Conservation (phyloP, 2,329 filamentous ascomycete genomes). For the Pseudocercospora eumusae region DNA sequence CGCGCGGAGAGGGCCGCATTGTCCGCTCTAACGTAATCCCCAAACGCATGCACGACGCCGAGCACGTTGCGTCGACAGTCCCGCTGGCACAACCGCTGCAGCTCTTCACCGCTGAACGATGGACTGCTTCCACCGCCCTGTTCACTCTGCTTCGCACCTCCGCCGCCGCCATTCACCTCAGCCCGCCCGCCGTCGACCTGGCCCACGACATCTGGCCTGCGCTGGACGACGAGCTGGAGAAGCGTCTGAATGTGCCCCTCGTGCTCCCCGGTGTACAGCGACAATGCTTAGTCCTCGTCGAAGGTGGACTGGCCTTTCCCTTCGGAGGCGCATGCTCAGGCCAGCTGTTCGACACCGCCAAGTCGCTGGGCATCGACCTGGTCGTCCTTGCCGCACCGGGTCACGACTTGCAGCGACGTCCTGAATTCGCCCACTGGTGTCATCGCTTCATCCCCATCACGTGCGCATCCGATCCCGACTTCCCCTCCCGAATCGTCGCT, state of each 20-base stretch:
- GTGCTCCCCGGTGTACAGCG: conserved; percentile 18
- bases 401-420: conserved; percentile 43
- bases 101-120: background rate
- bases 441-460: background rate
- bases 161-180: background rate
- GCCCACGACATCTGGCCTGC: background rate
- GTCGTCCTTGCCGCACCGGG: conserved; percentile 36
- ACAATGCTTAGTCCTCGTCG: background rate
- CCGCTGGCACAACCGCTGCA: background rate
- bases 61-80: background rate
- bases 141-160: background rate
- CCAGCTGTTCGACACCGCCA: conserved; percentile 32
- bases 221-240: conserved; percentile 22
- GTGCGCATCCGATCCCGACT: background rate
- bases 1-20: background rate
- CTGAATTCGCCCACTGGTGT: conserved; percentile 25
- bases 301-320: conserved; percentile 20
- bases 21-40: background rate
- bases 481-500: background rate
- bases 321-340: conserved; percentile 6
- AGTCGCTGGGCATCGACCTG: conserved; percentile 40
- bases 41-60: background rate
- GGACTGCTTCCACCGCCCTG: background rate
- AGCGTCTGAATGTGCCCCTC: conserved; percentile 28
- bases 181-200: background rate